These are phyloP conservation scores for Lizonia empirigonia DNA, from an alignment of 2,329 filamentous ascomycete species.

Conservation along the genomic window DNA sequence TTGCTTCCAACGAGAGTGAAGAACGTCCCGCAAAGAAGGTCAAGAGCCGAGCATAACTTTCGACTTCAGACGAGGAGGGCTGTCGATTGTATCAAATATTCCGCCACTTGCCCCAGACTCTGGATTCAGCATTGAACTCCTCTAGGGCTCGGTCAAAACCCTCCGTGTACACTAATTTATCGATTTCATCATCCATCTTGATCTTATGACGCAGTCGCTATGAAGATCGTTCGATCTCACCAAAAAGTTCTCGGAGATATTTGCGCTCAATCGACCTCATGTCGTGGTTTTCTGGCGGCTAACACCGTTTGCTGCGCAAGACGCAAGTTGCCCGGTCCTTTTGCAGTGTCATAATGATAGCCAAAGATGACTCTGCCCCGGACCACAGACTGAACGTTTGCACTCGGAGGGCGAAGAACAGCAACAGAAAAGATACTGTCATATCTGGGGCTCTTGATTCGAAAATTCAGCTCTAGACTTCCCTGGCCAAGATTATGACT, in stretches of 20 bases:
- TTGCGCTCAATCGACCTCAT: neutral
- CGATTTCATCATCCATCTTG: slow-evolving; percentile 1
- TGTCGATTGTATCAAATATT: too few relatives aligned
- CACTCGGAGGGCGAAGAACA: neutral
- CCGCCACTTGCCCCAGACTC: too few relatives aligned
- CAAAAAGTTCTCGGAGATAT: neutral
- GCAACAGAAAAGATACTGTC: slow-evolving; percentile 12
- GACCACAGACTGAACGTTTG: neutral
- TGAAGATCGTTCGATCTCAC: neutral
- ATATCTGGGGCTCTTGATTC: slow-evolving; percentile 3
- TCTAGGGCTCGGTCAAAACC: neutral
- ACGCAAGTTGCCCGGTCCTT: neutral
- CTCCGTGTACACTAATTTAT: neutral
- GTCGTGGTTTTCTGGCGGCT: neutral
- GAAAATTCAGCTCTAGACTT: slow-evolving; percentile 6
- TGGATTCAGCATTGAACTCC: neutral
- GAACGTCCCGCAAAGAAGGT: slow-evolving; percentile 8
- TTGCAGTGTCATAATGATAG: neutral
- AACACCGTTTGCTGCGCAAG: neutral
- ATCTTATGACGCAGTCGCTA: neutral
- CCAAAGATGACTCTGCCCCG: neutral
- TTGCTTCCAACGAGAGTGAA: neutral
- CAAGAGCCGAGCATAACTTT: neutral
- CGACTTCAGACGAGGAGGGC: neutral
- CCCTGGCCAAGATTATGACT: slow-evolving; percentile 7